phyloP scores from a whole-genome alignment of 192 early-diverging fungal genomes.

The Chytriomyces sp. region DNA sequence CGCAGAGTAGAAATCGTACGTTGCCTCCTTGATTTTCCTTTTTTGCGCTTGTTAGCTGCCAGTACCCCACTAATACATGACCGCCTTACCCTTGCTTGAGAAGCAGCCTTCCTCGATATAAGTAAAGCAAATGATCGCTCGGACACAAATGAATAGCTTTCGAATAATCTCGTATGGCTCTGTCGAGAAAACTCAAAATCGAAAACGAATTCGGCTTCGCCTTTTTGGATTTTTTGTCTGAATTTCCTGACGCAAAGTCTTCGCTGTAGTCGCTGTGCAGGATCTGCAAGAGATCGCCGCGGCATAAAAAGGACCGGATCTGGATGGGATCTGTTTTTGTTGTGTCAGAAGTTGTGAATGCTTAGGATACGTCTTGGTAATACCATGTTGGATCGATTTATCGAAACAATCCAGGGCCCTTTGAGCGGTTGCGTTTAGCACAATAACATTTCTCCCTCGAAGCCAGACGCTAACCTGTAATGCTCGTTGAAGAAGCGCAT shows the following conservation, averaged over 20 bases:
- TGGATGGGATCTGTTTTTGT: slow-evolving; percentile 58
- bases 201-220: slow-evolving; percentile 20
- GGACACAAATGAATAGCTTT: slow-evolving; percentile 59
- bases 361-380: too few species aligned
- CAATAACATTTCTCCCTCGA: background rate
- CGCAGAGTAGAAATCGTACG: slow-evolving; percentile 59
- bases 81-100: slow-evolving; percentile 47
- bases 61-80: background rate
- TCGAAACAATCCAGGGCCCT: slow-evolving; percentile 53
- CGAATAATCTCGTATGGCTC: slow-evolving; percentile 56
- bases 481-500: slow-evolving; percentile 53
- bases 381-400: slow-evolving; percentile 45
- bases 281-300: slow-evolving; percentile 59
- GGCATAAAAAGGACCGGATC: slow-evolving; percentile 47
- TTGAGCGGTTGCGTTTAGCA: too few species aligned
- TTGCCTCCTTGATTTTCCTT: slow-evolving; percentile 55
- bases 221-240: slow-evolving; percentile 25
- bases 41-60: background rate
- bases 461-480: background rate
- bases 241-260: slow-evolving; percentile 10
- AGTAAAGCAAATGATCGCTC: slow-evolving; percentile 54
- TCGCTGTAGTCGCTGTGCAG: slow-evolving; percentile 41
- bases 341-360: too few species aligned
- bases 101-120: slow-evolving; percentile 58
- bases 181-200: slow-evolving; percentile 37